Base-by-base conservation (phyloP, 768 basidiomycete species). In the Tricholoma sp. region DNA sequence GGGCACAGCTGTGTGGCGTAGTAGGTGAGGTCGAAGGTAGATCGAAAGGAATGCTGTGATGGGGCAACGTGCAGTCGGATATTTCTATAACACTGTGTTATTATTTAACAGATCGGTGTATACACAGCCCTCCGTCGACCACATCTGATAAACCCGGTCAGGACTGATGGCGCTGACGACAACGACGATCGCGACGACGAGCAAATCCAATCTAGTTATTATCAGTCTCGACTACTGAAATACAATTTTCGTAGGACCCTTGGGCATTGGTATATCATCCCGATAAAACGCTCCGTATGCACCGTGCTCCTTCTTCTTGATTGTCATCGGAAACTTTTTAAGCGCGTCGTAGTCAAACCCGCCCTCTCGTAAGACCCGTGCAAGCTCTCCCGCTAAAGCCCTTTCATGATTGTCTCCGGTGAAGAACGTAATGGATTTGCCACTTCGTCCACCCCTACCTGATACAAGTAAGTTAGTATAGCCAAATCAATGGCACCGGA, bases 351-450 rank as follows among this genome's bases (percentile, higher is more conserved):
- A 82, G 55, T 88, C 83, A 60, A 90, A 91, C 31, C 89, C 91
- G 45, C 89, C 88, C 69, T 98, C 97, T 52, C 88, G 76, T 54
- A 98, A 78, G 39, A 99, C 92, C 7, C 91, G 81, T 61, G 93
- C 94, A 55, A 98, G 81, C 69, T 98, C 96, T 7, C 97, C 97
- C 7, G 97, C 95, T 3, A 97, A 77, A 18, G 85, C 79, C 50
- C 83, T 78, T 73, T 97, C 94, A 70, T 97, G 84, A 73, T 66
- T 72, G 53, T 92, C 91, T 5, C 95, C 95, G 1, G 96, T 98
- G 74, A 98, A 98, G 77, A 97, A 98, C 18, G 96, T 98, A 64
- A 97, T 87, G 18, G 92, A 89, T 69, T 91, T 92, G 54, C 96
- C 96, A 37, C 76, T 83, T 67, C 88, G 85, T 10, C 95, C 95